phyloP scores from a whole-genome alignment of 2,329 filamentous ascomycete species.

The Eutypella sp. region DNA sequence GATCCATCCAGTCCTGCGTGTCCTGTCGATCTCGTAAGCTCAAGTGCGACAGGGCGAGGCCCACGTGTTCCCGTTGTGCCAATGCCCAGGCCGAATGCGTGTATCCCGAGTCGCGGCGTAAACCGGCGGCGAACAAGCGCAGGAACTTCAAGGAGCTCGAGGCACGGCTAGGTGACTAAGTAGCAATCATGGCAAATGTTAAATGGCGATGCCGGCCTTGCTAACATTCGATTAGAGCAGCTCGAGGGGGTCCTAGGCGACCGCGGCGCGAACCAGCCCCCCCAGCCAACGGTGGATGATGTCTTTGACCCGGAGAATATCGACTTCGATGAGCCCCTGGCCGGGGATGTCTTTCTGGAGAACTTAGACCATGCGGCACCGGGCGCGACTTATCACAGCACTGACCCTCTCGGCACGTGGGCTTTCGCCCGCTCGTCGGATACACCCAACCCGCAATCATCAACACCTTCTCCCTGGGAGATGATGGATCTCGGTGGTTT shows the following conservation, averaged over 20 bases:
- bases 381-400: conserved; percentile 2
- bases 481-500: conserved; percentile 71
- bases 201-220: conserved; percentile 7
- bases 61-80: conserved; percentile 74
- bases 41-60: conserved; percentile 77
- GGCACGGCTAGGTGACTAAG: conserved; percentile 67
- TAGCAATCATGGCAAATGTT: no score
- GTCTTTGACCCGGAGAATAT: conserved; percentile 21
- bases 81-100: conserved; percentile 72
- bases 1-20: conserved; percentile 20
- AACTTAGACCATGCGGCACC: conserved; percentile 20
- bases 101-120: conserved; percentile 85
- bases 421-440: conserved; percentile 8
- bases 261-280: conserved; percentile 40
- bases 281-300: conserved; percentile 18
- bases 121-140: conserved; percentile 81
- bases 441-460: neutral
- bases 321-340: conserved; percentile 12
- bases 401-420: conserved; percentile 13
- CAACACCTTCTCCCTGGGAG: conserved; percentile 31
- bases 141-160: conserved; percentile 89
- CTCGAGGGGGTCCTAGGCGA: conserved; percentile 75
- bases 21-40: conserved; percentile 76
- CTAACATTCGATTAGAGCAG: conserved; percentile 66
- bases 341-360: conserved; percentile 21